Conservation (phyloP, 2,329 filamentous ascomycete genomes). For the Diaporthe helianthi region DNA sequence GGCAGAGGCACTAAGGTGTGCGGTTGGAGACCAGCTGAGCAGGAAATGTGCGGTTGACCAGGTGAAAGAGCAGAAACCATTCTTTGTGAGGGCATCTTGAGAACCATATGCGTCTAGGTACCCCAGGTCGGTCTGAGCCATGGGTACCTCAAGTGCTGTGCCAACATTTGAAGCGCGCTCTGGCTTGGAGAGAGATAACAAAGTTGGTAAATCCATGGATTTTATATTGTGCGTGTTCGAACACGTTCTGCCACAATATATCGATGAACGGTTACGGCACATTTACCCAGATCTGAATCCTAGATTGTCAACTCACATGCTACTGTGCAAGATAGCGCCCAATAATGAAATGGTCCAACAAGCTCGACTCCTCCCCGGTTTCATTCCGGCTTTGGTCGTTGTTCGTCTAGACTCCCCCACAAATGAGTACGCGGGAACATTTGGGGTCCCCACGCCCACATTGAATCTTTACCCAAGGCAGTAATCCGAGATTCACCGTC, state of each 20-base stretch:
- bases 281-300: not conserved
- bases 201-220: not conserved
- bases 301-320: not conserved
- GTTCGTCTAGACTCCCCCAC: not conserved
- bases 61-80: conserved; percentile 42
- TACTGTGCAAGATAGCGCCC: too few species aligned
- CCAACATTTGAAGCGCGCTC: too few species aligned
- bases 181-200: not conserved
- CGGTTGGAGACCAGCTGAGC: conserved; percentile 44
- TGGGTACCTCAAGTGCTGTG: too few species aligned
- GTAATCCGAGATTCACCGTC: conserved; percentile 21
- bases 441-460: not conserved
- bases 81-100: conserved; percentile 38
- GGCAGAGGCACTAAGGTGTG: conserved; percentile 54
- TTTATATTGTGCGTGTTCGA: not conserved
- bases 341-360: not conserved
- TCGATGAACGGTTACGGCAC: not conserved
- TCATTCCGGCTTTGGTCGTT: not conserved
- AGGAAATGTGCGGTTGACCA: conserved; percentile 41
- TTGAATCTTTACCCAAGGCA: conserved; percentile 1
- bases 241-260: not conserved
- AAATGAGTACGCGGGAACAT: not conserved
- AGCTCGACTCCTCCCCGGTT: not conserved
- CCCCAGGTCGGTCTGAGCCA: not conserved
- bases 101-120: not conserved